Evolutionary conservation across 208 protist genomes (phyloP).

Genomic region (Leishmania amazonensis): DNA sequence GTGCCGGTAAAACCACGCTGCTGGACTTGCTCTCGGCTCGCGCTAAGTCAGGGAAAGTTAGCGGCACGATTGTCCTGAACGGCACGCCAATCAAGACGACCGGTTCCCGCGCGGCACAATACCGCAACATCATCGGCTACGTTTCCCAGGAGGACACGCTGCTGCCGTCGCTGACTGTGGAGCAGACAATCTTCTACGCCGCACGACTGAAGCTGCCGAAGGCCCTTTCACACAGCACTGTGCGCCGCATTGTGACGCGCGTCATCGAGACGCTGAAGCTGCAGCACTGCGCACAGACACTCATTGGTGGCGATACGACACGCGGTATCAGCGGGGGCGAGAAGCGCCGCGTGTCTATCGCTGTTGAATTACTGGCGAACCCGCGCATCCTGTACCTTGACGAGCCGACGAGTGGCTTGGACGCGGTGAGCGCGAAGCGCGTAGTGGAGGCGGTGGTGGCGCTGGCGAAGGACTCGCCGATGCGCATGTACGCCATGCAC

Average conservation of each 20-base stretch:
- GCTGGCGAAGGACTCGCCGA: constrained; percentile 82
- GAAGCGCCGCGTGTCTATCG: constrained; percentile 90
- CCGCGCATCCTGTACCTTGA: constrained; percentile 93
- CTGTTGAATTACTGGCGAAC: constrained; percentile 90
- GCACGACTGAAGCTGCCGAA: constrained; percentile 89
- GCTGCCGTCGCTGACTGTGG: constrained; percentile 84
- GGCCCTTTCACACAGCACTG: constrained; percentile 70
- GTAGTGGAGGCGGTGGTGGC: constrained; percentile 84
- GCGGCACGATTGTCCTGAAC: constrained; percentile 73
- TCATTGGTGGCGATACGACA: constrained; percentile 66
- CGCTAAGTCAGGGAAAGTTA: constrained; percentile 50
- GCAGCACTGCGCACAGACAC: constrained; percentile 75
- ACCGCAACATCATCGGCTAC: constrained; percentile 90
- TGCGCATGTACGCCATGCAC: constrained; percentile 78
- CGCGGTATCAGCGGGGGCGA: constrained; percentile 93
- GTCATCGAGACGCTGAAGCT: constrained; percentile 76
- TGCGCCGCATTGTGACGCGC: constrained; percentile 62
- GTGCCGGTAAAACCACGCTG: constrained; percentile 92
- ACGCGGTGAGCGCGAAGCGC: constrained; percentile 79
- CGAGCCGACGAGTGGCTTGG: constrained; percentile 91
- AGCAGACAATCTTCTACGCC: constrained; percentile 88
- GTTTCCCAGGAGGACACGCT: constrained; percentile 94
- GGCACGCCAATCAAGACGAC: constrained; percentile 50
- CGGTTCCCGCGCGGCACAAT: constrained; percentile 35
- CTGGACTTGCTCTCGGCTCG: constrained; percentile 83